Base-by-base conservation (phyloP, 345 rosid species). In the Dimocarpus longan region DNA sequence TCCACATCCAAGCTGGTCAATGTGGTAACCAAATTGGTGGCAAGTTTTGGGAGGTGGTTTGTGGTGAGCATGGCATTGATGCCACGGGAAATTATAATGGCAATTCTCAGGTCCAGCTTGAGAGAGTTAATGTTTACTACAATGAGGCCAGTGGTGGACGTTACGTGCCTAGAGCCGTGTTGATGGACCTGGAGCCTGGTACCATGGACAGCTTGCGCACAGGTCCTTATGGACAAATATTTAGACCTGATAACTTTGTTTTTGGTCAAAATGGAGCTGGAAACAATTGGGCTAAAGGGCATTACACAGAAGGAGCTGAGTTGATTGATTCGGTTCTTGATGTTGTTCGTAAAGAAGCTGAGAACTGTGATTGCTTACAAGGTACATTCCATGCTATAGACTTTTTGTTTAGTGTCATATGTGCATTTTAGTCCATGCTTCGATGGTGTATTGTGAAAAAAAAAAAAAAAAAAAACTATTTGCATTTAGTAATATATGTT, bases 231-330 rank as follows among this genome's bases (percentile, higher is more conserved):
- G 94, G 94, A 0, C 63, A 76, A 73, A 86, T 91, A 67, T 91
- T 91, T 76, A 80, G 94, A 80, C 94, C 94, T 26, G 94, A 91
- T 72, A 91, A 91, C 66, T 89, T 91, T 70, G 87, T 89, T 40
- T 89, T 87, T 13, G 92, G 92, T 54, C 90, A 86, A 79, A 85
- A 85, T 79, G 92, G 92, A 8, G 92, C 92, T 16, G 92, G 92
- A 44, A 89, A 89, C 77, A 89, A 89, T 77, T 89, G 92, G 92
- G 92, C 90, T 8, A 89, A 89, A 73, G 92, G 92, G 21, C 92
- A 89, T 75, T 89, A 89, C 81, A 89, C 92, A 2, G 92, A 89
- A 74, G 92, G 92, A 42, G 92, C 92, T 39, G 92, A 87, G 57
- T 79, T 89, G 81, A 89, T 89, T 48, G 92, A 89, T 75, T 82